Percentiles rank a stretch among this genome's conserved stretches.
Conservation (phyloP, 129 eudicot species). For the Artemisia annua region DNA sequence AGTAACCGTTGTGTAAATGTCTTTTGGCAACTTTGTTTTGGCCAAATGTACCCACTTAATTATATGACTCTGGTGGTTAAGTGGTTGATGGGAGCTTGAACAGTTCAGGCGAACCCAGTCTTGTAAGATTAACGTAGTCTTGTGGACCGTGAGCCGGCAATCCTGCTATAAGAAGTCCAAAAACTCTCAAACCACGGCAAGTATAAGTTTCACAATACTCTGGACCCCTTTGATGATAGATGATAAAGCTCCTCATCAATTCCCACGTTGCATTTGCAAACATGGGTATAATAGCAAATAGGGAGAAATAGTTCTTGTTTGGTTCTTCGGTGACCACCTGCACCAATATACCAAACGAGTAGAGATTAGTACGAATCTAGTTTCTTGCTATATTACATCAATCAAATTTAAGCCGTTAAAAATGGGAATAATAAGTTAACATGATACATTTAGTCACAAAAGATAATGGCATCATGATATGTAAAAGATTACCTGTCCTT, state of each 20-base stretch:
- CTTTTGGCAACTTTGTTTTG: too few species aligned
- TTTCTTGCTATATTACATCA: too few species aligned
- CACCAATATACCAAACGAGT: not conserved
- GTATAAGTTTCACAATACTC: constrained; percentile 50
- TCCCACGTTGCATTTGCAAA: constrained; percentile 58
- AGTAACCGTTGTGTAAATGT: too few species aligned
- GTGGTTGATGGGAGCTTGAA: constrained; percentile 1
- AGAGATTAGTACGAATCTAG: too few species aligned
- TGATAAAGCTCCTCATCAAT: constrained; percentile 59
- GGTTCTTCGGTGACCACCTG: constrained; percentile 67
- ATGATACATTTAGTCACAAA: too few species aligned
- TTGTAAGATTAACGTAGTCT: constrained; percentile 59
- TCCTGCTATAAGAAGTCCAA: constrained; percentile 50
- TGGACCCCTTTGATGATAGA: constrained; percentile 42
- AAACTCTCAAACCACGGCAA: constrained; percentile 35
- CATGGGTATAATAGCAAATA: constrained; percentile 36
- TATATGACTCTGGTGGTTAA: not conserved
- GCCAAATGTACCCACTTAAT: too few species aligned
- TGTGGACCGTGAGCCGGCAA: constrained; percentile 48
- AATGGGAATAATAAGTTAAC: too few species aligned
- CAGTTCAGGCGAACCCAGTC: constrained; percentile 39
- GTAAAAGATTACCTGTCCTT: constrained; percentile 44
- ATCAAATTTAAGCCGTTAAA: too few species aligned
- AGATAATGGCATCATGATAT: not conserved
- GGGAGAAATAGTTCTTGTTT: constrained; percentile 61